Percentiles rank a stretch among this genome's conserved stretches.
Conservation (phyloP, 2,329 filamentous ascomycete genomes). For the Apiospora malaysiana region DNA sequence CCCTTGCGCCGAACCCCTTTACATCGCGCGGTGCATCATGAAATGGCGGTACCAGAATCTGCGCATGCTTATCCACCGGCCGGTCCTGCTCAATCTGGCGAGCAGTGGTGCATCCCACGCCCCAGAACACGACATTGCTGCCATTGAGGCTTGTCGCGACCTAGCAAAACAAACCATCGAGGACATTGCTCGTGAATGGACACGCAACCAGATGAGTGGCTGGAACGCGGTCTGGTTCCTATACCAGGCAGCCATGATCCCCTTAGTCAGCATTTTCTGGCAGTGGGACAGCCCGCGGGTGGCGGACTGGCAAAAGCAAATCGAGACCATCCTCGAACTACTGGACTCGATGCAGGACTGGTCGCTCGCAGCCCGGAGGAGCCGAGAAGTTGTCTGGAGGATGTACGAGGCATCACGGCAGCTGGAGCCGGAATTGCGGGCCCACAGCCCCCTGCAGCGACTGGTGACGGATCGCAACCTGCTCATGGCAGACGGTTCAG, state of each 20-base stretch:
- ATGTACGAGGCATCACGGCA: constrained; percentile 65
- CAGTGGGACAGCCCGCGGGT: constrained; percentile 60
- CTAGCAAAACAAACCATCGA: constrained; percentile 74
- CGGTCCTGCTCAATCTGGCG: constrained; percentile 71
- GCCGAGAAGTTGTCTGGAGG: constrained; percentile 66
- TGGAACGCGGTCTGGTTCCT: constrained; percentile 86
- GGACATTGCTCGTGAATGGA: constrained; percentile 74
- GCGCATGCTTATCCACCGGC: constrained; percentile 76
- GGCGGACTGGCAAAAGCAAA: constrained; percentile 60
- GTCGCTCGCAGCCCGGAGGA: constrained; percentile 67
- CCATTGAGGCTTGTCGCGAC: constrained; percentile 71
- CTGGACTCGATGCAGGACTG: constrained; percentile 69
- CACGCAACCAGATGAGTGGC: constrained; percentile 75
- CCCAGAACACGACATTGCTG: constrained; percentile 67
- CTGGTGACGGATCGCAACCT: constrained; percentile 44
- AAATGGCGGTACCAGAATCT: constrained; percentile 84
- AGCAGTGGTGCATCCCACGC: constrained; percentile 57
- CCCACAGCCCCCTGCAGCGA: constrained; percentile 41
- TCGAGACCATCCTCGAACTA: constrained; percentile 64
- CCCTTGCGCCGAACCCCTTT: constrained; percentile 72
- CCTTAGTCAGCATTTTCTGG: constrained; percentile 76
- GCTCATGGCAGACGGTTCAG: constrained; percentile 43
- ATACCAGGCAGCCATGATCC: constrained; percentile 81
- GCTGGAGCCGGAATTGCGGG: constrained; percentile 42
- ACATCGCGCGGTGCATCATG: constrained; percentile 75